phyloP scores from a whole-genome alignment of 2,329 filamentous ascomycete genomes.

The Diaporthe amygdali region DNA sequence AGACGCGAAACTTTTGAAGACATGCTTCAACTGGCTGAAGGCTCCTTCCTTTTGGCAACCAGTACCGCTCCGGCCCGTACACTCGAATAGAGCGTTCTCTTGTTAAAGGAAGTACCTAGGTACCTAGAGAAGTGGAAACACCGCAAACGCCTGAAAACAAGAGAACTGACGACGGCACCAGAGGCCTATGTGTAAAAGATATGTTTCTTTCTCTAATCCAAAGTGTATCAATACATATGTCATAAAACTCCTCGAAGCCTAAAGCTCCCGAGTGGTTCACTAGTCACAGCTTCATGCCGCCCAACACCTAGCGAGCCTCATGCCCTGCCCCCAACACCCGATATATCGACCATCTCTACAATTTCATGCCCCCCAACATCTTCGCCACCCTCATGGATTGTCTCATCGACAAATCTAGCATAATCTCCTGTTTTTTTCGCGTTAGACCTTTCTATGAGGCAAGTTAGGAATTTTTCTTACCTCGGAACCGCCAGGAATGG shows the following conservation, averaged over 20 bases:
- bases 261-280: too few species aligned
- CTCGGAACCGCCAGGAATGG: constrained; percentile 79
- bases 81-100: not conserved
- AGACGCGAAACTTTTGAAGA: not conserved
- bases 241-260: not conserved
- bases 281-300: not conserved
- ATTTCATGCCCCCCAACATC: constrained; percentile 86
- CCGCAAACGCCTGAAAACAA: too few species aligned
- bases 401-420: constrained; percentile 81
- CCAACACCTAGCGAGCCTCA: not conserved
- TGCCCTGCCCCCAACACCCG: not conserved
- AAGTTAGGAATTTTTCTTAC: too few species aligned
- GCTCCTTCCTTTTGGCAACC: not conserved
- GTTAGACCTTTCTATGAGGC: too few species aligned
- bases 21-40: not conserved
- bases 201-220: not conserved
- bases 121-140: too few species aligned
- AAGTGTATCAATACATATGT: not conserved
- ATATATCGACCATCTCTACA: constrained; percentile 57
- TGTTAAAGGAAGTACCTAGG: too few species aligned
- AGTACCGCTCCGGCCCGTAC: not conserved
- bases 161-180: too few species aligned
- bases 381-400: constrained; percentile 89
- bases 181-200: too few species aligned
- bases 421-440: constrained; percentile 83